A percentile compares a stretch with the other conserved stretches of the same genome.
phyloP scores from a whole-genome alignment of 2,329 filamentous ascomycete genomes.

The Chaetomiaceae sp. region DNA sequence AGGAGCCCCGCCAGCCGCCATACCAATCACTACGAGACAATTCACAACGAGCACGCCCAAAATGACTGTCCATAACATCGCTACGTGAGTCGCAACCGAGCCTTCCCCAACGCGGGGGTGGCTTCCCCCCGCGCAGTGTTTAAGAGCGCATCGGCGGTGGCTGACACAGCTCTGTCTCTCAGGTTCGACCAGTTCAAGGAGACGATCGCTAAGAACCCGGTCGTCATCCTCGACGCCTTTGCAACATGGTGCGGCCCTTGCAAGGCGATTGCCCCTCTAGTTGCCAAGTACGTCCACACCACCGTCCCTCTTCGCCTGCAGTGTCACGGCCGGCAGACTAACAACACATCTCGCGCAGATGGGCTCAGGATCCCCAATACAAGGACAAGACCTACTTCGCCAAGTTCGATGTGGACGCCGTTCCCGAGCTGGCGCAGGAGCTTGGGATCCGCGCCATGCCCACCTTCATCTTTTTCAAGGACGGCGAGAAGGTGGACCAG shows the following conservation, averaged over 20 bases:
- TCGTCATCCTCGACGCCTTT: conserved; percentile 81
- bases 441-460: conserved; percentile 87
- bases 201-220: conserved; percentile 35
- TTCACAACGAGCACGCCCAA: conserved; percentile 40
- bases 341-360: conserved; percentile 38
- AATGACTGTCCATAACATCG: conserved; percentile 41
- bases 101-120: background rate
- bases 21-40: conserved; percentile 27
- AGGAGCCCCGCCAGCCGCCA: conserved; percentile 11
- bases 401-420: conserved; percentile 87
- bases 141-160: background rate
- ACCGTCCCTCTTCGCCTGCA: background rate
- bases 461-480: conserved; percentile 81
- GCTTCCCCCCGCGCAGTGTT: background rate
- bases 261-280: conserved; percentile 78
- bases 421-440: conserved; percentile 69
- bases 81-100: conserved; percentile 31
- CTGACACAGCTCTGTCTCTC: conserved; percentile 5
- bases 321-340: background rate
- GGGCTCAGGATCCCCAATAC: conserved; percentile 54
- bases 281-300: conserved; percentile 54
- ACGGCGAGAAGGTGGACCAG: conserved; percentile 66
- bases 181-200: conserved; percentile 33
- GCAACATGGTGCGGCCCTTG: conserved; percentile 93
- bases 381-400: conserved; percentile 62